Conservation (phyloP, 768 basidiomycete genomes). For the Auricularia sp. region DNA sequence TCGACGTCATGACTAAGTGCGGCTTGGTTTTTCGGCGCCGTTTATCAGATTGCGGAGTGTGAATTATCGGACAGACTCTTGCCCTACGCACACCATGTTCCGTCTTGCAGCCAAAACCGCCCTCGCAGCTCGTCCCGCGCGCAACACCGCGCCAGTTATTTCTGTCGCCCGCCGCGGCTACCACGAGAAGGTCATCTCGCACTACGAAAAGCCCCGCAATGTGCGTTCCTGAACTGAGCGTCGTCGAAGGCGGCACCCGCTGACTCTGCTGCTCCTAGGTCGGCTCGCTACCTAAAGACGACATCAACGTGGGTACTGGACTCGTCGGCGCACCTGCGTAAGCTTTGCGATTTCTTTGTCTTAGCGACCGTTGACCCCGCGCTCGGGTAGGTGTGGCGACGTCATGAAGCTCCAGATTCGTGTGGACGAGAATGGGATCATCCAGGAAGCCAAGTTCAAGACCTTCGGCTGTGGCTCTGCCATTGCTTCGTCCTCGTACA, state of each 20-base stretch:
- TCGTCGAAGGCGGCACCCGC: constrained; percentile 21
- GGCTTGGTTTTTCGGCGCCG: background rate
- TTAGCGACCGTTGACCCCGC: background rate
- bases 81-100: background rate
- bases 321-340: constrained; percentile 96
- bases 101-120: background rate
- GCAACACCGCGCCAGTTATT: background rate
- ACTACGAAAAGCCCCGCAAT: constrained; percentile 96
- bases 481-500: constrained; percentile 95
- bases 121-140: background rate
- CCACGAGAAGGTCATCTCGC: constrained; percentile 94
- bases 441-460: constrained; percentile 98
- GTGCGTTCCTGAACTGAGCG: constrained; percentile 37
- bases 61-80: background rate
- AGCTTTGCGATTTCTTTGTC: constrained; percentile 25
- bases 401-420: constrained; percentile 99
- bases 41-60: background rate
- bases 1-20: too few species aligned
- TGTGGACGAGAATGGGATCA: constrained; percentile 89
- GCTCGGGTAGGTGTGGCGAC: constrained; percentile 69
- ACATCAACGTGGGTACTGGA: constrained; percentile 89
- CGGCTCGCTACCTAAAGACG: constrained; percentile 88
- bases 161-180: constrained; percentile 47
- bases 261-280: constrained; percentile 46
- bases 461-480: constrained; percentile 98